These are phyloP conservation scores for Talaromyces sp. DNA, from an alignment of 2,329 filamentous ascomycete species.

Conservation along the genomic window DNA sequence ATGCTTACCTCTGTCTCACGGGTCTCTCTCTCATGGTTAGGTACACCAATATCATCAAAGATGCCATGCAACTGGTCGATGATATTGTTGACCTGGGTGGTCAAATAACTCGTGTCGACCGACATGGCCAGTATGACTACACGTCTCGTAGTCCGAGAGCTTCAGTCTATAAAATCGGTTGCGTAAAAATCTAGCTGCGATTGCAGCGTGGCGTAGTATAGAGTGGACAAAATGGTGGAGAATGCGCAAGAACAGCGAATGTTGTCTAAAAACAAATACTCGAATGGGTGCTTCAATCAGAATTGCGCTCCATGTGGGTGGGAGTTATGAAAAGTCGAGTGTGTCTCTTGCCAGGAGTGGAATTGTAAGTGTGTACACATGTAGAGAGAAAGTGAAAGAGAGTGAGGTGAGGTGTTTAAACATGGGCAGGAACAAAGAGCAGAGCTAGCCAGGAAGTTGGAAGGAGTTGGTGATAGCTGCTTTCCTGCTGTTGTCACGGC, in stretches of 20 bases:
- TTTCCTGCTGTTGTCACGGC: conserved; percentile 30
- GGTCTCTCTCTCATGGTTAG: conserved; percentile 83
- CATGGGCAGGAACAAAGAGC: background rate
- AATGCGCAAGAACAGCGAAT: conserved; percentile 4
- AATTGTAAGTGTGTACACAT: background rate
- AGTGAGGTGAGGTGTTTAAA: conserved; percentile 16
- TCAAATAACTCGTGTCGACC: conserved; percentile 90
- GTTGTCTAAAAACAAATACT: conserved; percentile 1
- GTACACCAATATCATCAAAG: conserved; percentile 97
- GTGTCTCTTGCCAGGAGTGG: background rate
- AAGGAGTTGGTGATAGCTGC: conserved; percentile 27
- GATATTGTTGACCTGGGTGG: conserved; percentile 91
- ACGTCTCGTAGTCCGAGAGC: background rate
- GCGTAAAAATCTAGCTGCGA: conserved; percentile 8
- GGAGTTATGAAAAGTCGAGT: background rate
- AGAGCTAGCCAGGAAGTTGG: background rate
- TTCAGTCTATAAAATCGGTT: background rate
- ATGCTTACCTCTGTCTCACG: conserved; percentile 77
- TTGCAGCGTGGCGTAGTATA: conserved; percentile 13
- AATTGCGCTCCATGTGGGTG: conserved; percentile 12
- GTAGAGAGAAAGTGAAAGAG: background rate
- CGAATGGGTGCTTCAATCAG: background rate
- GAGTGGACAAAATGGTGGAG: conserved; percentile 15
- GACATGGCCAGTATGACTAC: conserved; percentile 29
- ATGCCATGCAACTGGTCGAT: conserved; percentile 88